Percentiles rank a stretch among this genome's conserved stretches.
Evolutionary conservation across 2,329 filamentous ascomycete genomes (phyloP).

Genomic region (Hortaea werneckii): DNA sequence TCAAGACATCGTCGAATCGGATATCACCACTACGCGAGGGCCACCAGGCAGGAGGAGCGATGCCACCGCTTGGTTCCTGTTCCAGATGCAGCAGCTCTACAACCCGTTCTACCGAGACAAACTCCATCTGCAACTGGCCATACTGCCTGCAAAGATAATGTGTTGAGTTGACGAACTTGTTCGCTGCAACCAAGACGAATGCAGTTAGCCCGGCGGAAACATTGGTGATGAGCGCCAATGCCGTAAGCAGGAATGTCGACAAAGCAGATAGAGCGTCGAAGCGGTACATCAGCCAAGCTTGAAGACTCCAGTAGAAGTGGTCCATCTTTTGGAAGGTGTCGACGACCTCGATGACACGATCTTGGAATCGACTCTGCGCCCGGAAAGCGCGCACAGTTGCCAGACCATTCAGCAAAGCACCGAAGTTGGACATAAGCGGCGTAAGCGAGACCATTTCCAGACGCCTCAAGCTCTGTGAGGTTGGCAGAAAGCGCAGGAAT

Average conservation of each 20-base stretch:
- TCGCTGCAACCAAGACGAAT: slow-evolving; percentile 68
- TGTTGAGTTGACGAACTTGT: slow-evolving; percentile 58
- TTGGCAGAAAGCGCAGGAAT: slow-evolving; percentile 68
- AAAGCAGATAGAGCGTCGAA: slow-evolving; percentile 63
- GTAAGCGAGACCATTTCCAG: slow-evolving; percentile 85
- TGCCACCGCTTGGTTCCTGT: slow-evolving; percentile 57
- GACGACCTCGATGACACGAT: slow-evolving; percentile 67
- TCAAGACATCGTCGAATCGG: slow-evolving; percentile 63
- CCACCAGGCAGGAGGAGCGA: slow-evolving; percentile 66
- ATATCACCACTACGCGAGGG: slow-evolving; percentile 63
- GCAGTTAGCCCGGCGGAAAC: slow-evolving; percentile 70
- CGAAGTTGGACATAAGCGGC: slow-evolving; percentile 86
- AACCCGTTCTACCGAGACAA: slow-evolving; percentile 79
- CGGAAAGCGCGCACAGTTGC: slow-evolving; percentile 79
- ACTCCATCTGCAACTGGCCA: slow-evolving; percentile 81
- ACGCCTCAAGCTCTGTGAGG: slow-evolving; percentile 71
- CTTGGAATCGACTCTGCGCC: slow-evolving; percentile 69
- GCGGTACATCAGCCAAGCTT: slow-evolving; percentile 73
- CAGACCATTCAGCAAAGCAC: slow-evolving; percentile 72
- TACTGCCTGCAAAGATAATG: slow-evolving; percentile 69
- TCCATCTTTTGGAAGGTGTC: slow-evolving; percentile 91
- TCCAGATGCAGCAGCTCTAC: slow-evolving; percentile 72
- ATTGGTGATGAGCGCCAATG: slow-evolving; percentile 64
- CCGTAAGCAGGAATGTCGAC: slow-evolving; percentile 63
- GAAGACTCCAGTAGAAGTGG: slow-evolving; percentile 85